Evolutionary conservation across 2,329 filamentous ascomycete genomes (phyloP).

Genomic region (Fusarium abutilonis): DNA sequence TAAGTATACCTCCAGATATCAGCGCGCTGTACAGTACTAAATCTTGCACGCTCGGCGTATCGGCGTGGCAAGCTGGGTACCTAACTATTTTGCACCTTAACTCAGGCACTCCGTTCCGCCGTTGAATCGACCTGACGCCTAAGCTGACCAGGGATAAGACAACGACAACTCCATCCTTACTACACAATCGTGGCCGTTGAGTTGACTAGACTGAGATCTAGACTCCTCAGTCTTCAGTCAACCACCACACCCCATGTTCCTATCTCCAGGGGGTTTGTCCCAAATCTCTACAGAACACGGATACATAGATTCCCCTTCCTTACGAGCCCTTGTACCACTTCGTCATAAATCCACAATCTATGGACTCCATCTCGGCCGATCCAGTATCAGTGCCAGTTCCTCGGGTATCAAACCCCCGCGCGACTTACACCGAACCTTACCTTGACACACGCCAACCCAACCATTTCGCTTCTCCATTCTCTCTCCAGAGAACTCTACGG

Average conservation of each 20-base stretch:
- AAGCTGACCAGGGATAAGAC: slow-evolving; percentile 4
- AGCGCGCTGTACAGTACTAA: background rate
- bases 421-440: slow-evolving; percentile 19
- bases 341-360: slow-evolving; percentile 29
- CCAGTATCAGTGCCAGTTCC: slow-evolving; percentile 41
- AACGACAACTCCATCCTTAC: background rate
- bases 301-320: slow-evolving; percentile 5
- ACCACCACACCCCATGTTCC: background rate
- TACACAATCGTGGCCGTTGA: background rate
- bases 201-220: background rate
- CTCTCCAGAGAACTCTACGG: slow-evolving; percentile 26
- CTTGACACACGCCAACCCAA: slow-evolving; percentile 31
- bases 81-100: slow-evolving; percentile 17
- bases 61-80: slow-evolving; percentile 28
- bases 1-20: background rate
- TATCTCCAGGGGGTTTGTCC: background rate
- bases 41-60: slow-evolving; percentile 4
- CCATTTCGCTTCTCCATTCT: slow-evolving; percentile 22
- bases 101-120: slow-evolving; percentile 1
- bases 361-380: slow-evolving; percentile 30
- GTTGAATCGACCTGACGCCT: background rate
- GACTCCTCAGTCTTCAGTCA: background rate
- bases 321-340: slow-evolving; percentile 20
- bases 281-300: slow-evolving; percentile 16
- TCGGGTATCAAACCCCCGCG: slow-evolving; percentile 33